Evolutionary conservation across 352 stramenopile genomes (phyloP), one percentile per base, ranked within the genome.

Genomic region (Phytophthora megakarya): DNA sequence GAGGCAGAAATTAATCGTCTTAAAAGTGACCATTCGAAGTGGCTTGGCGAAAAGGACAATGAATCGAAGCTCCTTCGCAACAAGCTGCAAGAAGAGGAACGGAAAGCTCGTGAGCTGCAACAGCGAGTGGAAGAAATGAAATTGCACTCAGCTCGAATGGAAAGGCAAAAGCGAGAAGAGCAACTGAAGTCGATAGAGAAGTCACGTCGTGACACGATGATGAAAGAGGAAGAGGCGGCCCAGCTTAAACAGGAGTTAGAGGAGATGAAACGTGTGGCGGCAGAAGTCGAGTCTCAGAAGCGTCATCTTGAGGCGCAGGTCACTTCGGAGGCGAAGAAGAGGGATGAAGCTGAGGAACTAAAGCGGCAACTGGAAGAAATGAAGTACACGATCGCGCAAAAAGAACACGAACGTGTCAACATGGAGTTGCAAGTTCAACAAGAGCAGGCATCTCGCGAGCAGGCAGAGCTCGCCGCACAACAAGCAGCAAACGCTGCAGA

Each of bases 11-110:
- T 92, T n/a, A 58, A 57, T 70, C 81, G 84, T 19, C 61, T 93
- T 5, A 85, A 88, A 54, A 81, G 64, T 19, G 76, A 84, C 28
- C 78, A 89, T 2, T 67, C 88, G 22, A 85, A 84, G 42, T 90
- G 81, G 30, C 70, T 90, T 19, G 75, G 70, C 19, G 81, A 93
- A 49, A 82, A 77, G 16, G 81, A 92, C 11, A 70, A 46, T 42
- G 84, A 95, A 47, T 84, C 86, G 1, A 88, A 92, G 59, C 80
- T 51, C 16, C 67, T 93, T 42, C 78, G 80, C 30, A 73, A 89
- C 11, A 72, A 92, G 39, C 47, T 93, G 37, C 74, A 78, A 22
- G 65, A 80, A 37, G 81, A 93, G 57, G 80, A 76, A 28, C 72
- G 85, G 22, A 78, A 78, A 32, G 75, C 80, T 35, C 76, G 78